phyloP scores from a whole-genome alignment of 2,329 filamentous ascomycete species.

The Clathrospora elynae region DNA sequence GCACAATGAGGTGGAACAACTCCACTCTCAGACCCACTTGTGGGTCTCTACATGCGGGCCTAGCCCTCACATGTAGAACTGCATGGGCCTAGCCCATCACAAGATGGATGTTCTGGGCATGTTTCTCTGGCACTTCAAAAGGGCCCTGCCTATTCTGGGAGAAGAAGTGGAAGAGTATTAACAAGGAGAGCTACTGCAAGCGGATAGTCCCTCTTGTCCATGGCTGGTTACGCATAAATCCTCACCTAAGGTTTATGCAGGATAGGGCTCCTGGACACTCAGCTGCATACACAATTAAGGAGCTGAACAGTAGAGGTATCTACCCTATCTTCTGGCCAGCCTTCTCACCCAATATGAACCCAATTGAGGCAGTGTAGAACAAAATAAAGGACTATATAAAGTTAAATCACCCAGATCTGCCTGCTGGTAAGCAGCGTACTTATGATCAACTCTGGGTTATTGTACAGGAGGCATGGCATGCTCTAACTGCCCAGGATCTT shows the following conservation, averaged over 20 bases:
- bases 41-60: too few relatives aligned
- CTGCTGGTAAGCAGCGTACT: not conserved
- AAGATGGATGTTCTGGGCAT: too few relatives aligned
- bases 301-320: too few relatives aligned
- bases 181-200: not conserved
- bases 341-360: slow-evolving; percentile 14
- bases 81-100: too few relatives aligned
- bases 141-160: too few relatives aligned
- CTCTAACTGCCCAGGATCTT: too few relatives aligned
- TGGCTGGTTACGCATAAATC: slow-evolving; percentile 11
- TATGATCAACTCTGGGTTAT: not conserved
- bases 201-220: slow-evolving; percentile 8
- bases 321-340: slow-evolving; percentile 8
- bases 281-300: too few relatives aligned
- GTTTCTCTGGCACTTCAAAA: too few relatives aligned
- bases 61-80: too few relatives aligned
- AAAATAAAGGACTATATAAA: not conserved
- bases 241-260: slow-evolving; percentile 11
- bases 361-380: slow-evolving; percentile 13
- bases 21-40: too few relatives aligned
- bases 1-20: too few relatives aligned
- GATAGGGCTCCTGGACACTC: slow-evolving; percentile 9
- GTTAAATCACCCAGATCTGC: slow-evolving; percentile 1
- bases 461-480: too few relatives aligned
- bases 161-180: not conserved